Base-by-base conservation (phyloP, 176 grass and related monocot species). In the Neostapfia colusana region DNA sequence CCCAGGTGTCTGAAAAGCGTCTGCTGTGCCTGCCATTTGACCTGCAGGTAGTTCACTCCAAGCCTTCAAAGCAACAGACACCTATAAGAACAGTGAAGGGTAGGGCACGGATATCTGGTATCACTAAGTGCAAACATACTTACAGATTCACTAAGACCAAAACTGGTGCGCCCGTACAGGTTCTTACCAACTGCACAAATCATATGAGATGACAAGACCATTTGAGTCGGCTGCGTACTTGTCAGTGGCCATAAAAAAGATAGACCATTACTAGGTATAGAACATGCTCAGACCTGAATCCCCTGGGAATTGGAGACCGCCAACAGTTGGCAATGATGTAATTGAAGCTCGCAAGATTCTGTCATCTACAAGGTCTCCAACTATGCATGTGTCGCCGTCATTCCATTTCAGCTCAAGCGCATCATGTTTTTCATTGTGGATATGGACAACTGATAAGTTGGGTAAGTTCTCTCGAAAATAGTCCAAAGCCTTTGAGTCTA, bases 391-490 rank as follows among this genome's bases (percentile, higher is more conserved):
- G 8, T 79, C 76, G n/a, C 73, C 65, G 13, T 82, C 73, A 39
- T 92, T 90, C 91, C 89, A 86, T 71, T 90, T 91, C 74, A 92
- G 75, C 77, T 90, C 95, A 63, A 90, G 35, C 45, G 77, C 69
- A 46, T 77, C 79, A 28, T 83, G 61, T 20, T 90, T 80, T 8
- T 88, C 85, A 53, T 88, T 86, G 37, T 55, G 76, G 13, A 60
- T 90, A 48, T 54, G 75, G 20, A 54, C 72, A 75, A 69, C 85
- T 54, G 68, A 67, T 20, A 91, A 27, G 74, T 92, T 88, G 35
- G 89, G 91, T 23, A 94, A 74, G 39, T 92, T 91, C 62, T 94
- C 91, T 73, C 84, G 50, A 35, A 98, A 98, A 85, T 83, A 98
- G 49, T 90, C 54, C 66, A 92, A 65, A 48, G 89, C 91, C 10